Conservation (phyloP, 1,284 basidiomycete species). For the Rhodofomes roseus region DNA sequence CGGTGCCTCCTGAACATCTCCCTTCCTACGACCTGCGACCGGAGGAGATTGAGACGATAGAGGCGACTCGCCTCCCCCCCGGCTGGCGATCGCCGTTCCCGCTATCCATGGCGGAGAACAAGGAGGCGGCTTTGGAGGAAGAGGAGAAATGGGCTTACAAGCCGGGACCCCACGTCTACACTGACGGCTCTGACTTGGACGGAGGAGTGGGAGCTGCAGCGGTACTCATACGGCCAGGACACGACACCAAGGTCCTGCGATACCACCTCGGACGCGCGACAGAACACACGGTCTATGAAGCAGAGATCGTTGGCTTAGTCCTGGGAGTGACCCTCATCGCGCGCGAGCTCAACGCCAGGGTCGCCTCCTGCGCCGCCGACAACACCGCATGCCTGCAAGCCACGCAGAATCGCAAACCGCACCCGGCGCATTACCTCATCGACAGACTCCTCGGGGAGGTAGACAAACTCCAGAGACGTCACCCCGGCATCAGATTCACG, state of each 20-base stretch:
- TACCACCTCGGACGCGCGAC: conserved; percentile 20
- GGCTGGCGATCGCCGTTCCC: conserved; percentile 8
- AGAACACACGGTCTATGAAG: conserved; percentile 31
- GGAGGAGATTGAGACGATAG: conserved; percentile 13
- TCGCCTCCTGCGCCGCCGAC: conserved; percentile 9
- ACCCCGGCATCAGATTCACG: conserved; percentile 7
- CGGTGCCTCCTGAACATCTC: conserved; percentile 14
- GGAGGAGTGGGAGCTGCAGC: conserved; percentile 9
- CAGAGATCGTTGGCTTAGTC: conserved; percentile 23
- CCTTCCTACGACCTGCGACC: neutral
- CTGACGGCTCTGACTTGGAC: conserved; percentile 17
- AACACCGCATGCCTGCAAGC: conserved; percentile 10
- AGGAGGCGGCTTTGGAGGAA: conserved; percentile 7
- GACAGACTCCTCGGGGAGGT: conserved; percentile 9
- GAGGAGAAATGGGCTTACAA: neutral
- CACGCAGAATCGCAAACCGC: neutral
- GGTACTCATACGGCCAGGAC: conserved; percentile 3
- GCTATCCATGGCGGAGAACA: neutral
- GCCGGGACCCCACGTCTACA: conserved; percentile 8
- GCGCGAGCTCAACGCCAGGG: neutral
- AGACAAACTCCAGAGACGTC: neutral
- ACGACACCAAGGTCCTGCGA: conserved; percentile 3
- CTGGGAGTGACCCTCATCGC: conserved; percentile 10
- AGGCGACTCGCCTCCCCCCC: conserved; percentile 8
- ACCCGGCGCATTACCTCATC: conserved; percentile 12